These are phyloP conservation scores for Cicer chorassanicum DNA, from an alignment of 306 rosid species.

Conservation along the genomic window DNA sequence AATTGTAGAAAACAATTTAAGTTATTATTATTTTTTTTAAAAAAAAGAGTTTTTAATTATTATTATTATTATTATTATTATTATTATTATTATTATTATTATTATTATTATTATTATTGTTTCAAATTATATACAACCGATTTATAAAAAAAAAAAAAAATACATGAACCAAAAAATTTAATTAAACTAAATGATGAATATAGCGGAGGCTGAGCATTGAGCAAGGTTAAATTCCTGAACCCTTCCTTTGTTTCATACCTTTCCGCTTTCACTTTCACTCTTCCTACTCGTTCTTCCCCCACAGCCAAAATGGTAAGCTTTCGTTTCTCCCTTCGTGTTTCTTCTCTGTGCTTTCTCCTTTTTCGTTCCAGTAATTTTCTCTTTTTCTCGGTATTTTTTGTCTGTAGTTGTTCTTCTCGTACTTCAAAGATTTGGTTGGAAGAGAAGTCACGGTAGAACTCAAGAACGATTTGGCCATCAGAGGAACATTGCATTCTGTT, in stretches of 20 bases:
- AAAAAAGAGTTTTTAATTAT: no score
- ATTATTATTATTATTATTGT: no score
- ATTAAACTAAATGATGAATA: no score
- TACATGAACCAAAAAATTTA: no score
- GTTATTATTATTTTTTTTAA: no score
- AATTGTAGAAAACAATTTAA: no score
- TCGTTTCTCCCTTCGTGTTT: background rate
- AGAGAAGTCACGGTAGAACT: conserved; percentile 97
- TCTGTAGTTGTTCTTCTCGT: conserved; percentile 92
- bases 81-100: no score
- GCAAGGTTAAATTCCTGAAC: background rate
- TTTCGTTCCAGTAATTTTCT: background rate
- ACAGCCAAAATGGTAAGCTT: conserved; percentile 37
- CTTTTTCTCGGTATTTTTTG: background rate
- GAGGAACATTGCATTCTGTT: conserved; percentile 94
- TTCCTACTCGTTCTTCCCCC: background rate
- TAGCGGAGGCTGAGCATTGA: no score
- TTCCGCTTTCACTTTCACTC: background rate
- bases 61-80: no score
- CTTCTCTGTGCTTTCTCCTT: background rate
- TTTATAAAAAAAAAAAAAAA: no score
- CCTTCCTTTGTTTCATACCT: background rate
- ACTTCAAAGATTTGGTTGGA: conserved; percentile 98
- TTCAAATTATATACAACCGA: no score
- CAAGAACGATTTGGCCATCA: conserved; percentile 93